Evolutionary conservation across 768 basidiomycete genomes (phyloP).

Genomic region (Termitomyces eurrhizus): DNA sequence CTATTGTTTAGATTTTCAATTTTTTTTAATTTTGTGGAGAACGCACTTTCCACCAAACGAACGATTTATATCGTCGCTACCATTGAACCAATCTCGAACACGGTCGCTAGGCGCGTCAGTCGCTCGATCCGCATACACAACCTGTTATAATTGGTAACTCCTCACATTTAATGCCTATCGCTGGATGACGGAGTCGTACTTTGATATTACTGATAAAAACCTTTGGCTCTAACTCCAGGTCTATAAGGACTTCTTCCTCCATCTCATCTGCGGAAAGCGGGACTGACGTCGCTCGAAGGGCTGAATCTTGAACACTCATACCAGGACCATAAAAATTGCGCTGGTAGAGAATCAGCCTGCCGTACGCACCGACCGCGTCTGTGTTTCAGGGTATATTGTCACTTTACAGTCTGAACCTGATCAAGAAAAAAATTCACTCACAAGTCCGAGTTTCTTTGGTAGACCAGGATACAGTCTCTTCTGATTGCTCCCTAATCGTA

Average conservation of each 20-base stretch:
- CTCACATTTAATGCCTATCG: neutral
- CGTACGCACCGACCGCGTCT: neutral
- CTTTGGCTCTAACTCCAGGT: neutral
- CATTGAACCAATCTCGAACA: neutral
- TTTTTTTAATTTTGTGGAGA: neutral
- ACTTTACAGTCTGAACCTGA: neutral
- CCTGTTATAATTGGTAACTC: neutral
- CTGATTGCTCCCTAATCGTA: neutral
- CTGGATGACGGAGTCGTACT: neutral
- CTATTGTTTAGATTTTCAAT: neutral
- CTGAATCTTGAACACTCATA: neutral
- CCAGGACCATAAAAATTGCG: conserved; percentile 5
- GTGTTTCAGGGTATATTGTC: neutral
- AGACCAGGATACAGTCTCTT: neutral
- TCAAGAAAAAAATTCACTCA: neutral
- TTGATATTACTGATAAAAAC: conserved; percentile 1
- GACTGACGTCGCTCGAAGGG: neutral
- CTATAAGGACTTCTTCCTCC: conserved; percentile 1
- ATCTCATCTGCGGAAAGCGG: conserved; percentile 1
- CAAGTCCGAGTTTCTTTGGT: neutral
- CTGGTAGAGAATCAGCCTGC: conserved; percentile 6
- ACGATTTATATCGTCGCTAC: conserved; percentile 6
- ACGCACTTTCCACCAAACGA: neutral
- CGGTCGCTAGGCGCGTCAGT: conserved; percentile 4
- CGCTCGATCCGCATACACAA: neutral